Evolutionary conservation across 1,284 basidiomycete species (phyloP).

Genomic region (Schizophyllum amplum): DNA sequence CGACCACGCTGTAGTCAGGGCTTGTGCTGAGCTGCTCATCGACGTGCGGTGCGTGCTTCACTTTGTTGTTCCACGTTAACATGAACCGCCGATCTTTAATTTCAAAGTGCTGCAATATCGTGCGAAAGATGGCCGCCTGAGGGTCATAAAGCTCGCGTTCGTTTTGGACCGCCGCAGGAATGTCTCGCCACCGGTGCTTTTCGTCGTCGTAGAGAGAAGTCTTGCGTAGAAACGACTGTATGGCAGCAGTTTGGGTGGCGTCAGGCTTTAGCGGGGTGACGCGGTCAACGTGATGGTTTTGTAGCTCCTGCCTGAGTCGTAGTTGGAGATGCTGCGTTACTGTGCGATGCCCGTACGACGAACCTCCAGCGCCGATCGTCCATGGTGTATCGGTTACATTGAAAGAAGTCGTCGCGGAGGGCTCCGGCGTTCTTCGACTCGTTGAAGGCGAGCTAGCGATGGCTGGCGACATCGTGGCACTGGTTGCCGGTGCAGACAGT

Average conservation of each 20-base stretch:
- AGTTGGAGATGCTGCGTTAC: neutral
- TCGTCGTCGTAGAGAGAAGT: neutral
- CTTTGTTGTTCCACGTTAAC: neutral
- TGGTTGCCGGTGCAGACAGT: too few species aligned
- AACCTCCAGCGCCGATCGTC: neutral
- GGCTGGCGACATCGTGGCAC: too few species aligned
- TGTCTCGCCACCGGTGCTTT: neutral
- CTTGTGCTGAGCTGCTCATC: neutral
- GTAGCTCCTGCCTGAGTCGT: neutral
- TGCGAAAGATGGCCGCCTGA: neutral
- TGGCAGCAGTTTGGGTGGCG: neutral
- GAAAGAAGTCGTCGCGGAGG: too few species aligned
- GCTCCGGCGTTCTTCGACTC: too few species aligned
- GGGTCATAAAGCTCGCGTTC: neutral
- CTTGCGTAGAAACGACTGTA: neutral
- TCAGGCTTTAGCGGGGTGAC: neutral
- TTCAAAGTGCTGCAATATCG: neutral
- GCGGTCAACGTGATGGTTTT: neutral
- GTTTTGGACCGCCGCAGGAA: neutral
- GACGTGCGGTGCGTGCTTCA: neutral
- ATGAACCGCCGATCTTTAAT: neutral
- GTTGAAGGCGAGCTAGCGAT: too few species aligned
- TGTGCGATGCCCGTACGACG: neutral
- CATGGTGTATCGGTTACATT: neutral
- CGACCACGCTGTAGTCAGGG: neutral